phyloP scores from a whole-genome alignment of 768 basidiomycete species.

The Phlebiopsis flavidoalba region DNA sequence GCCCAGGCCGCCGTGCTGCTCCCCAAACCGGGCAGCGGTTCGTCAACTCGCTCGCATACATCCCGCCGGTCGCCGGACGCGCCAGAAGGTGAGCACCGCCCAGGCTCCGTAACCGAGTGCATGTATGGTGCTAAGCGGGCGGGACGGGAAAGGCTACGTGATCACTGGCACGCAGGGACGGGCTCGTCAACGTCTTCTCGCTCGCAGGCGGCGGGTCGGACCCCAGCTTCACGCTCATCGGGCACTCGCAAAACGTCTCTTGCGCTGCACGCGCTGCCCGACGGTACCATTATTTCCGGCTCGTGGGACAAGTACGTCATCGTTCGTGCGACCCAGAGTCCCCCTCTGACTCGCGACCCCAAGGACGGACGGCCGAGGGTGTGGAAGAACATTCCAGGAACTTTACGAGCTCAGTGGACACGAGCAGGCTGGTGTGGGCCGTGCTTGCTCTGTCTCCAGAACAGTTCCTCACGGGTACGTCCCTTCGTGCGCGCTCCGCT shows the following conservation, averaged over 20 bases:
- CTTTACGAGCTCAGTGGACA: slow-evolving; percentile 79
- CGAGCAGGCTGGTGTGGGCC: slow-evolving; percentile 90
- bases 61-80: slow-evolving; percentile 64
- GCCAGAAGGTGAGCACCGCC: slow-evolving; percentile 52
- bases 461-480: slow-evolving; percentile 73
- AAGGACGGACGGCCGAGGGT: slow-evolving; percentile 94
- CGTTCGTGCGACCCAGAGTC: neutral
- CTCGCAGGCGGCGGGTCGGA: slow-evolving; percentile 57
- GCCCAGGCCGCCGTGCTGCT: slow-evolving; percentile 26
- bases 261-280: slow-evolving; percentile 63
- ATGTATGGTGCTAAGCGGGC: slow-evolving; percentile 6
- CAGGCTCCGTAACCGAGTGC: neutral
- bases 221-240: slow-evolving; percentile 78
- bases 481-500: neutral
- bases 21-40: slow-evolving; percentile 70
- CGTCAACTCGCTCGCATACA: slow-evolving; percentile 78
- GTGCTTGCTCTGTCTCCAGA: slow-evolving; percentile 77
- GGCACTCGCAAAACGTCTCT: slow-evolving; percentile 92
- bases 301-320: slow-evolving; percentile 90
- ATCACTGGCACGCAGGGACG: slow-evolving; percentile 89
- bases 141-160: slow-evolving; percentile 55
- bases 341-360: slow-evolving; percentile 2
- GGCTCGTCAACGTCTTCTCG: slow-evolving; percentile 79
- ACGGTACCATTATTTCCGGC: slow-evolving; percentile 82
- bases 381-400: slow-evolving; percentile 76